Conservation (phyloP, 768 basidiomycete species). For the Pulveroboletus ravenelii region DNA sequence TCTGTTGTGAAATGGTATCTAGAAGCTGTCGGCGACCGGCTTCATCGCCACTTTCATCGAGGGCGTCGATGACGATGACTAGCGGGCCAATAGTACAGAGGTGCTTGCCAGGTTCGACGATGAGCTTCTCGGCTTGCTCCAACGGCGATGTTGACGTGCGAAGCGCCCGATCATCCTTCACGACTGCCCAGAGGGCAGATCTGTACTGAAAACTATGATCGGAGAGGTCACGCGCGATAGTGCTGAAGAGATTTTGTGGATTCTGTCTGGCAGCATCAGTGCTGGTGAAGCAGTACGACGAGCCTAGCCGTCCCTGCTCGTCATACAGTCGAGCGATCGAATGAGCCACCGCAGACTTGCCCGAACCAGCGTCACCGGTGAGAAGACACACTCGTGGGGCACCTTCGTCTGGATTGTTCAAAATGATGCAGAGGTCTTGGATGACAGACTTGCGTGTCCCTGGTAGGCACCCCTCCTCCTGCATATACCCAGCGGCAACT, state of each 20-base stretch:
- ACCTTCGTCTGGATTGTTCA: conserved; percentile 8
- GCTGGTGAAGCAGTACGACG: conserved; percentile 29
- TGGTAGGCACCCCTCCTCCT: conserved; percentile 18
- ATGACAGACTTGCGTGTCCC: conserved; percentile 18
- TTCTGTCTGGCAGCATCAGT: conserved; percentile 14
- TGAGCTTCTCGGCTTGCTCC: conserved; percentile 28
- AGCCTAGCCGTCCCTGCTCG: conserved; percentile 27
- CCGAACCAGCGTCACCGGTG: conserved; percentile 25
- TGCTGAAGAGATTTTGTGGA: conserved; percentile 28
- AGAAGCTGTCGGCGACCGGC: conserved; percentile 21
- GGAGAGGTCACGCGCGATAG: conserved; percentile 31
- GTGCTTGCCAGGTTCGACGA: conserved; percentile 22
- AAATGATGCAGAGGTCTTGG: conserved; percentile 15
- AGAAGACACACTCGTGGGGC: conserved; percentile 26
- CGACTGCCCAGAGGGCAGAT: conserved; percentile 10
- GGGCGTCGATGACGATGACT: conserved; percentile 33
- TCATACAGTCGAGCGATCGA: conserved; percentile 27
- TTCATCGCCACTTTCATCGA: conserved; percentile 26
- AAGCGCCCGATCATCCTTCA: conserved; percentile 22
- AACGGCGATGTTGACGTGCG: conserved; percentile 12
- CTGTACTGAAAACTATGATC: conserved; percentile 27
- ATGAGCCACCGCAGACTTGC: conserved; percentile 32
- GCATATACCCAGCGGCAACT: conserved; percentile 18
- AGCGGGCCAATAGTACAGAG: conserved; percentile 28
- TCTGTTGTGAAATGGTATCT: conserved; percentile 7